Percentiles rank a stretch among this genome's conserved stretches.
These are phyloP conservation scores for Plantago major DNA, from an alignment of 257 asterid species.

Conservation along the genomic window DNA sequence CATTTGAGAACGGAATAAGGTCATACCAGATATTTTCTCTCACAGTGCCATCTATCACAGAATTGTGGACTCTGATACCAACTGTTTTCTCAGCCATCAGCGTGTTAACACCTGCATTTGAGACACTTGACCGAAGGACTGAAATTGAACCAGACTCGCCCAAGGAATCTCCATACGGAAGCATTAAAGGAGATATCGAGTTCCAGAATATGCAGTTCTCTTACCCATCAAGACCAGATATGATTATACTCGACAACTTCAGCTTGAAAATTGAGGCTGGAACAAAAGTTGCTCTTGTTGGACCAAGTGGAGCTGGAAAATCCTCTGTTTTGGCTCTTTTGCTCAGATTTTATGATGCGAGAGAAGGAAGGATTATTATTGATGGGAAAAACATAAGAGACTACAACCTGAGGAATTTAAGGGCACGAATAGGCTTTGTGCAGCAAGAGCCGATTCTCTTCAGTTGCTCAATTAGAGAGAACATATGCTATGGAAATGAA, in stretches of 20 bases:
- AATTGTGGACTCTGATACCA: constrained; percentile 76
- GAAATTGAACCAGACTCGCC: constrained; percentile 62
- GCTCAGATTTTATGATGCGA: constrained; percentile 64
- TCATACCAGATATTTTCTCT: constrained; percentile 76
- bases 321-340: constrained; percentile 61
- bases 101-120: constrained; percentile 58
- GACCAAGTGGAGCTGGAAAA: constrained; percentile 77
- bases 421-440: constrained; percentile 62
- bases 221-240: constrained; percentile 59
- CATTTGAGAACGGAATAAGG: constrained; percentile 62
- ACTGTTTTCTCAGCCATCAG: constrained; percentile 69
- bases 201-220: constrained; percentile 43
- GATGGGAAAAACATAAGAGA: constrained; percentile 44
- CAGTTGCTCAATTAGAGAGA: constrained; percentile 64
- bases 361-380: constrained; percentile 45
- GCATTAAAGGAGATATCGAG: constrained; percentile 52
- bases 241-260: constrained; percentile 51
- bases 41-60: constrained; percentile 80
- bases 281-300: constrained; percentile 63
- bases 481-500: constrained; percentile 64
- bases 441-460: constrained; percentile 80
- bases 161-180: constrained; percentile 27
- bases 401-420: constrained; percentile 45
- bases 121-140: constrained; percentile 57
- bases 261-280: constrained; percentile 57